Conservation (phyloP, 2,329 filamentous ascomycete genomes). For the Fusarium globosum region DNA sequence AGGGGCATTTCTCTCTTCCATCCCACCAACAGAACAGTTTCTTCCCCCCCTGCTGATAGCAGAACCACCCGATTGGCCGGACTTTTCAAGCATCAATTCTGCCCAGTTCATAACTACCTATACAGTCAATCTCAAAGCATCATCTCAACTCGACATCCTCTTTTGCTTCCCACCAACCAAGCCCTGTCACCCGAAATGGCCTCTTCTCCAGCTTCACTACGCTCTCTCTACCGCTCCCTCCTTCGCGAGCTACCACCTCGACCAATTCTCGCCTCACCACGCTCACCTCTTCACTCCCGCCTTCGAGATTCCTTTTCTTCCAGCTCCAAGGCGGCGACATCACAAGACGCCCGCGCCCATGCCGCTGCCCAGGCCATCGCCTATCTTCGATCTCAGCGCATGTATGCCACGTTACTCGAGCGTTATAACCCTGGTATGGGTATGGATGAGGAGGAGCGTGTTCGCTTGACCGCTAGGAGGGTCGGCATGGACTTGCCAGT, state of each 20-base stretch:
- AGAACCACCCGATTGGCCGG: conserved; percentile 29
- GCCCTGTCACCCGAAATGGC: conserved; percentile 41
- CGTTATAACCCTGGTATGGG: conserved; percentile 94
- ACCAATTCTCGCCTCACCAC: conserved; percentile 63
- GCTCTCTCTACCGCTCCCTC: conserved; percentile 86
- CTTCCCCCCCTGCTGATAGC: conserved; percentile 9
- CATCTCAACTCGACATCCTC: neutral
- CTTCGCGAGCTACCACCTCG: conserved; percentile 89
- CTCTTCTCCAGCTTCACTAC: conserved; percentile 63
- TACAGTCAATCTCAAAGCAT: conserved; percentile 6
- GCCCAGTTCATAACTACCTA: neutral
- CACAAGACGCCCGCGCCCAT: conserved; percentile 44
- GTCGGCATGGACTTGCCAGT: conserved; percentile 91
- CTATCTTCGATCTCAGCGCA: conserved; percentile 87
- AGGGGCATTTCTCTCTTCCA: conserved; percentile 30
- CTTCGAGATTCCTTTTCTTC: conserved; percentile 46
- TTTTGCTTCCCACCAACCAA: neutral
- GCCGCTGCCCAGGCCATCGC: conserved; percentile 79
- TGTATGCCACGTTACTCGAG: conserved; percentile 84
- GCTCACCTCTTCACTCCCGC: conserved; percentile 62
- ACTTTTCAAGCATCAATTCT: conserved; percentile 28
- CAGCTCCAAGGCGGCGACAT: conserved; percentile 66
- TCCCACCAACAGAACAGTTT: conserved; percentile 27
- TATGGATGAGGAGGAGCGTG: conserved; percentile 86
- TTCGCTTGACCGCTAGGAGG: conserved; percentile 83